These are phyloP conservation scores for Volvox carteri DNA, from an alignment of 163 green algal species.

Conservation along the genomic window DNA sequence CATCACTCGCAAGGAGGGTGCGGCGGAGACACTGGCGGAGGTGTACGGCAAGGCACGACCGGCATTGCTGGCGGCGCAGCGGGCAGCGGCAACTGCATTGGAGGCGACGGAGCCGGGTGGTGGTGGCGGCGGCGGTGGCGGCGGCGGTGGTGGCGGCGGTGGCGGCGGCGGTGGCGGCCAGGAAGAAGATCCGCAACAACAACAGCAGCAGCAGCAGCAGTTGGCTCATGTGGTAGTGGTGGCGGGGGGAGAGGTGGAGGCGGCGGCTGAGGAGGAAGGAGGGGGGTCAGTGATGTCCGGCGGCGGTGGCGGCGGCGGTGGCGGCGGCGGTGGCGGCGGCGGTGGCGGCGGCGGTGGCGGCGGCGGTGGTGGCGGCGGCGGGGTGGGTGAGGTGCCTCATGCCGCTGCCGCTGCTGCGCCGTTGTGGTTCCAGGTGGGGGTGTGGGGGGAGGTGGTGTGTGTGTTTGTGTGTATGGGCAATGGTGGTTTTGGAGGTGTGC, in stretches of 20 bases:
- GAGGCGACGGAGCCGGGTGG: not conserved
- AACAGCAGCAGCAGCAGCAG: slow-evolving; percentile 1
- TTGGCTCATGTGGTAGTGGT: not conserved
- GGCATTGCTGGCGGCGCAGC: not conserved
- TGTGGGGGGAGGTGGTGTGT: not conserved
- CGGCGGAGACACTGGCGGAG: not conserved
- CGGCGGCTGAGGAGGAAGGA: not conserved
- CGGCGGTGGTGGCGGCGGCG: not conserved
- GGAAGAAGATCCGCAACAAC: not conserved
- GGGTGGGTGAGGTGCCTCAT: too few relatives aligned
- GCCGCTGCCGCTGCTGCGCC: slow-evolving; percentile 1
- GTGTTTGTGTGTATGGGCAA: not conserved
- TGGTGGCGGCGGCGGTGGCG: not conserved
- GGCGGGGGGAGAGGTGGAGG: not conserved
- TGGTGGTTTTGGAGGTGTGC: not conserved
- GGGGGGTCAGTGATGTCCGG: not conserved
- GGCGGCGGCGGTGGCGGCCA: not conserved
- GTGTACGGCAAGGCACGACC: slow-evolving; percentile 25
- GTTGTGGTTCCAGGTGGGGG: slow-evolving; percentile 30
- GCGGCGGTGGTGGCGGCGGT: not conserved
- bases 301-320: not conserved
- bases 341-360: not conserved
- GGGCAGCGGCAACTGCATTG: not conserved
- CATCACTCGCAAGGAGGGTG: slow-evolving; percentile 46
- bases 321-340: not conserved